Evolutionary conservation across 257 asterid species (phyloP).

Genomic region (Solanum lignicaule): DNA sequence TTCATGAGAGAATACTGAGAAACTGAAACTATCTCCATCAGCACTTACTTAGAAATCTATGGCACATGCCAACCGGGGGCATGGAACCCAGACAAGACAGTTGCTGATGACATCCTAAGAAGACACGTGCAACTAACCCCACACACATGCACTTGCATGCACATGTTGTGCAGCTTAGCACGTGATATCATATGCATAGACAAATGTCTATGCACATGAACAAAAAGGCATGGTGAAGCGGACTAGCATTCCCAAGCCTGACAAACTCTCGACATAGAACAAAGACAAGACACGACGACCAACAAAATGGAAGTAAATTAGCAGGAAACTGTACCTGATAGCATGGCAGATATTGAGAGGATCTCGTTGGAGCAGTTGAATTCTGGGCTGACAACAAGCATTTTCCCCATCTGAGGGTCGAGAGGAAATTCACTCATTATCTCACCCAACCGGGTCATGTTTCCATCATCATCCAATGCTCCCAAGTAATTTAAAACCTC

Average conservation of each 20-base stretch:
- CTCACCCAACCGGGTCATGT: slow-evolving; percentile 78
- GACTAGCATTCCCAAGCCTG: slow-evolving; percentile 8
- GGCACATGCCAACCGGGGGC: slow-evolving; percentile 85
- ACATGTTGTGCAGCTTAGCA: slow-evolving; percentile 34
- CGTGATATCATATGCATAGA: slow-evolving; percentile 28
- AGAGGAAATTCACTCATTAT: slow-evolving; percentile 93
- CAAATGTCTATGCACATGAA: slow-evolving; percentile 26
- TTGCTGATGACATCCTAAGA: slow-evolving; percentile 93
- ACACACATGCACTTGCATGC: slow-evolving; percentile 27
- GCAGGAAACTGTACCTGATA: slow-evolving; percentile 51
- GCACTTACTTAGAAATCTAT: slow-evolving; percentile 88
- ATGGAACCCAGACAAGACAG: slow-evolving; percentile 78
- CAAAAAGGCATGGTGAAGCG: slow-evolving; percentile 4
- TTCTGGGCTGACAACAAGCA: slow-evolving; percentile 90
- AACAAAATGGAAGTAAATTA: not conserved
- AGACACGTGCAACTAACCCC: slow-evolving; percentile 42
- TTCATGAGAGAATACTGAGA: slow-evolving; percentile 97
- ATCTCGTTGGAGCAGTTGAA: slow-evolving; percentile 93
- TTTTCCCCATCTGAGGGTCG: slow-evolving; percentile 95
- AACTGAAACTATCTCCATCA: slow-evolving; percentile 99
- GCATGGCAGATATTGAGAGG: slow-evolving; percentile 92
- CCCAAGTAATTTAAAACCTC: slow-evolving; percentile 93
- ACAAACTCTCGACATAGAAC: not conserved
- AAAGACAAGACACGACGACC: slow-evolving; percentile 15
- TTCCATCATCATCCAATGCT: slow-evolving; percentile 95